Percentiles rank a stretch among this genome's conserved stretches.
Evolutionary conservation across 768 basidiomycete species (phyloP).

Genomic region (Sistotremastrum suecicum): DNA sequence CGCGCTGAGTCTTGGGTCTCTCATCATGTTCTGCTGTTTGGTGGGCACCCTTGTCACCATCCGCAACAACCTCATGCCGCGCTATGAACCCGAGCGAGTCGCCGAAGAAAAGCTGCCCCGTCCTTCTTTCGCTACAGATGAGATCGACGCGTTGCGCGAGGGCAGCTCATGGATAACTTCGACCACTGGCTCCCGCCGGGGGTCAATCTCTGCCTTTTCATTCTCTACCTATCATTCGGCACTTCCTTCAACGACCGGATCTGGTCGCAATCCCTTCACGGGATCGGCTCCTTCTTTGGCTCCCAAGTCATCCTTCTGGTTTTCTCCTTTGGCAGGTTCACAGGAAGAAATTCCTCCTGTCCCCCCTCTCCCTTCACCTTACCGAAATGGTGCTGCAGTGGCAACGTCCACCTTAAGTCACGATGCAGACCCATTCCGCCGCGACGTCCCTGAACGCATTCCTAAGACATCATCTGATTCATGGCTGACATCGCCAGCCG

Average conservation of each 20-base stretch:
- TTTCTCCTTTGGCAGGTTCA: slow-evolving; percentile 30
- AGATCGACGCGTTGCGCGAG: slow-evolving; percentile 58
- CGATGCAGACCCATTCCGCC: slow-evolving; percentile 51
- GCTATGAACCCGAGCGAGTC: slow-evolving; percentile 33
- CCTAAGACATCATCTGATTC: slow-evolving; percentile 56
- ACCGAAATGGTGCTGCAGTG: slow-evolving; percentile 30
- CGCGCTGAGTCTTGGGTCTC: slow-evolving; percentile 36
- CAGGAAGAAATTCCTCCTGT: slow-evolving; percentile 38
- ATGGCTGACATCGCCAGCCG: slow-evolving; percentile 56
- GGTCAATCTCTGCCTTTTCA: slow-evolving; percentile 56
- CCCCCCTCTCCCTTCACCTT: slow-evolving; percentile 41
- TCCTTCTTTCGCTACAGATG: slow-evolving; percentile 56
- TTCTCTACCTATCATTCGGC: slow-evolving; percentile 53
- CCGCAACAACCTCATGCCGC: slow-evolving; percentile 45
- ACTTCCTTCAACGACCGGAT: slow-evolving; percentile 26
- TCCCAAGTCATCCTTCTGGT: slow-evolving; percentile 50
- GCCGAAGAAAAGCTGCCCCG: slow-evolving; percentile 39
- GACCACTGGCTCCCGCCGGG: slow-evolving; percentile 34
- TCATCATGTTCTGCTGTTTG: slow-evolving; percentile 40
- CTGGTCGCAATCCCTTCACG: slow-evolving; percentile 19
- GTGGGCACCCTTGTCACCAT: slow-evolving; percentile 50
- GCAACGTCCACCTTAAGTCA: slow-evolving; percentile 25
- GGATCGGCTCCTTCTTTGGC: slow-evolving; percentile 20
- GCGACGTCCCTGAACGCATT: slow-evolving; percentile 33
- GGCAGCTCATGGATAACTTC: slow-evolving; percentile 77